Base-by-base conservation (phyloP, 164 flowering plant species). In the Vitis rupestris region DNA sequence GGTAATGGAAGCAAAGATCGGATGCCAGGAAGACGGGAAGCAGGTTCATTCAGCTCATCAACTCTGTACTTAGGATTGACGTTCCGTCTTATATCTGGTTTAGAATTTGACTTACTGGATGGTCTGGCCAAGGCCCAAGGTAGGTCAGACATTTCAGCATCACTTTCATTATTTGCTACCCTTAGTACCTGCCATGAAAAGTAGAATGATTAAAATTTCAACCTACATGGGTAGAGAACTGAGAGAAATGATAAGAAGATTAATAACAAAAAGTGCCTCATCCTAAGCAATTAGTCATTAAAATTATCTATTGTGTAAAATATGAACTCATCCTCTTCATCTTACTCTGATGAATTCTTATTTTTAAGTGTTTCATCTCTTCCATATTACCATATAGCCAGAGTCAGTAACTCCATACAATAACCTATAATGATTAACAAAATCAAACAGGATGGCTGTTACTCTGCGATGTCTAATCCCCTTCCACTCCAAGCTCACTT, bases 1-100 rank as follows among this genome's bases (percentile, higher is more conserved):
- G 98, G 95, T 70, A 96, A 84, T 52, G 99, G 91, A 77, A 96
- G 93, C 76, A 96, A 77, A 68, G 98, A 80, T 30, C 98, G 97
- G 54, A 96, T 77, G 58, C 99, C 99, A 67, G 94, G 88, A 65
- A 89, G 85, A 61, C 92, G 91, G 7, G 87, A 81, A 19, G 97
- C 85, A 57, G 97, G 94, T 66, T 91, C 97, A 79, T 87, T 90
- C 74, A 96, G 83, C 79, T 93, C 98, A 75, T 88, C 83, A 67
- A 88, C 86, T 76, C 89, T 82, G 80, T 96, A 96, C 73, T 88
- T 90, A 10, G 79, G 82, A 75, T 83, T 88, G 55, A 75, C 58
- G 73, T 83, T 86, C 37, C 82, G 75, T 67, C 87, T 85, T 23
- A 68, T 31, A 72, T 87, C 98, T 74, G 81, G 72, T 74, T 84